These are phyloP conservation scores for Conringia planisiliqua DNA, from an alignment of 345 rosid genomes.

Conservation along the genomic window DNA sequence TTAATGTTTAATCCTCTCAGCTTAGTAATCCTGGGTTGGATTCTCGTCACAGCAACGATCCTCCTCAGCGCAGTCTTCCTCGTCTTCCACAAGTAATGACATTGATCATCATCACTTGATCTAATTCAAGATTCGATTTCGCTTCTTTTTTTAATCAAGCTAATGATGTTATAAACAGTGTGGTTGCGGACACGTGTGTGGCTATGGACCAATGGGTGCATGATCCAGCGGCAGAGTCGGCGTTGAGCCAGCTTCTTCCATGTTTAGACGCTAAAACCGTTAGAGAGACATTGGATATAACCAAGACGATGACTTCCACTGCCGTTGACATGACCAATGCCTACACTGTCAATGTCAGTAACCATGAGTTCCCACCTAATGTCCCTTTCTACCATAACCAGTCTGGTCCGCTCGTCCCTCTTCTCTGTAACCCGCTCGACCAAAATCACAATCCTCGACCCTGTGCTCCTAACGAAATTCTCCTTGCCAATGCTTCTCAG, in stretches of 20 bases:
- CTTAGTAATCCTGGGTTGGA: constrained; percentile 51
- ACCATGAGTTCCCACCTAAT: constrained; percentile 42
- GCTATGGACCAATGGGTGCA: constrained; percentile 86
- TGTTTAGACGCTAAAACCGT: constrained; percentile 57
- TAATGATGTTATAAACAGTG: constrained; percentile 31
- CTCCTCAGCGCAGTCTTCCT: constrained; percentile 49
- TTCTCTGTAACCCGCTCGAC: constrained; percentile 58
- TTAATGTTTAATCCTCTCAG: constrained; percentile 26
- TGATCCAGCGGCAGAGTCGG: constrained; percentile 63
- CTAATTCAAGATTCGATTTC: neutral
- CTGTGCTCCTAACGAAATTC: constrained; percentile 45
- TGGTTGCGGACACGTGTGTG: constrained; percentile 64
- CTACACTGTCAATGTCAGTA: constrained; percentile 45
- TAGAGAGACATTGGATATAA: constrained; percentile 42
- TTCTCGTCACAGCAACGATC: constrained; percentile 44
- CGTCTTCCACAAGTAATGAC: constrained; percentile 52
- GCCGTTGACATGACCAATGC: constrained; percentile 44
- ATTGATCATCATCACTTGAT: neutral
- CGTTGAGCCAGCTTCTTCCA: constrained; percentile 62
- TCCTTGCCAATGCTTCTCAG: constrained; percentile 50
- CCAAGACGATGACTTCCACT: constrained; percentile 40
- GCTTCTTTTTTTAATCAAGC: neutral
- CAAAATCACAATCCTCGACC: constrained; percentile 37
- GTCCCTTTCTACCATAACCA: constrained; percentile 55
- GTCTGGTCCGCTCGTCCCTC: constrained; percentile 66